Base-by-base conservation (phyloP, 257 asterid species). In the Nicotiana obtusifolia region DNA sequence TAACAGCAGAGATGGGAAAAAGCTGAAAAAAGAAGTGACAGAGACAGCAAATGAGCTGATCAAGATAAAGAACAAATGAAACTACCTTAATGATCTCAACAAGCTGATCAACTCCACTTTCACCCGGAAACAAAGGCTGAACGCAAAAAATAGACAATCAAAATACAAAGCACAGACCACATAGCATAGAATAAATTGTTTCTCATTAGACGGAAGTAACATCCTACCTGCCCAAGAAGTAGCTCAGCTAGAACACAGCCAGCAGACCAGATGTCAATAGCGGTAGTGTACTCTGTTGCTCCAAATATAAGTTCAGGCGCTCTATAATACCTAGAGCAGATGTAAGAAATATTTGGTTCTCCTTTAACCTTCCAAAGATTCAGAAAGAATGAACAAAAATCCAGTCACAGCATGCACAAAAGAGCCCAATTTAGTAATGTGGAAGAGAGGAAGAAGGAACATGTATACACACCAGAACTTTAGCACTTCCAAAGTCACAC, bases 91-190 rank as follows among this genome's bases (percentile, higher is more conserved):
- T 93, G 83, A 95, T 93, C 92, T 93, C 99, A 85, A 95, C 99
- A 83, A 95, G 96, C 88, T 95, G 99, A 88, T 95, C 99, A 33
- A 95, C 99, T 64, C 98, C 99, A 87, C 98, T 93, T 89, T 95
- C 99, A 78, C 99, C 99, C 73, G 99, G 98, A 91, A 95, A 93
- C 86, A 95, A 83, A 78, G 99, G 99, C 99, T 93, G 91, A 41
- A 41, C 47, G 47, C 47, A 41, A 41, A 41, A 82, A 59, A 31
- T 20, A 15, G 24, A 60, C 24, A 56, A 28, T 64, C 47, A 52
- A 20, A 20, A 80, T 41, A 10, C 3, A 10, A 16, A 59, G 56
- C 28, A 68, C 30, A 31, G 30, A 8, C 10, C 47, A 41, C 47
- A 37, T 37, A 41, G 47, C 10, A 41, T 8, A 7, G 47, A 41